These are phyloP conservation scores for Trichocomaceae sp. DNA, from an alignment of 2,329 filamentous ascomycete genomes.

Conservation along the genomic window DNA sequence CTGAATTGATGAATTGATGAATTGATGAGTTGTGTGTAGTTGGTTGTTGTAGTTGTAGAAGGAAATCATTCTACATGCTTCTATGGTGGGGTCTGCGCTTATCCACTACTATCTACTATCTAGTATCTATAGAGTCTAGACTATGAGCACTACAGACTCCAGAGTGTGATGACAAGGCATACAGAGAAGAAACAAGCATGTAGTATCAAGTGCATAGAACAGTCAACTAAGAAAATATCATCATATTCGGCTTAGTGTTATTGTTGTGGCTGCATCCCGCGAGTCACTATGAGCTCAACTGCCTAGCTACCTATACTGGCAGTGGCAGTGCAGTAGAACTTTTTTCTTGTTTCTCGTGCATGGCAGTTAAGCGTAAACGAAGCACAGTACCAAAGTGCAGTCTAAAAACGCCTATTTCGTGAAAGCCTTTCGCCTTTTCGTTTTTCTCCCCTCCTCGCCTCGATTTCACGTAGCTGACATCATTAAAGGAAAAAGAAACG, in stretches of 20 bases:
- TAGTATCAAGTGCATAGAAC: not conserved
- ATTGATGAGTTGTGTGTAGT: not conserved
- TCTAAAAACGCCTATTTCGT: conserved; percentile 10
- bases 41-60: not conserved
- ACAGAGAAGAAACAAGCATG: not conserved
- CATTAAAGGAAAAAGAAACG: not conserved
- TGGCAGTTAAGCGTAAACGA: not conserved
- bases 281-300: not conserved
- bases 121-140: no score
- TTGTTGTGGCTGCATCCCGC: not conserved
- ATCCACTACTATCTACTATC: not conserved
- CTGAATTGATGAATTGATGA: no score
- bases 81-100: conserved; percentile 5
- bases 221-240: not conserved
- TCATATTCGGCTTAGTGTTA: not conserved
- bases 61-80: conserved; percentile 1
- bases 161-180: not conserved
- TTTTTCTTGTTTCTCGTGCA: not conserved
- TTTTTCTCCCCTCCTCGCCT: not conserved
- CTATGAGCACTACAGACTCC: no score
- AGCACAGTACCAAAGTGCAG: conserved; percentile 1
- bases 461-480: not conserved
- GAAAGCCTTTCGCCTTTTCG: not conserved
- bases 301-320: not conserved
- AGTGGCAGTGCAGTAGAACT: not conserved